A percentile compares a stretch with the other conserved stretches of the same genome.
Evolutionary conservation across 805 yeast genomes (phyloP).

Genomic region (Komagataella populi): DNA sequence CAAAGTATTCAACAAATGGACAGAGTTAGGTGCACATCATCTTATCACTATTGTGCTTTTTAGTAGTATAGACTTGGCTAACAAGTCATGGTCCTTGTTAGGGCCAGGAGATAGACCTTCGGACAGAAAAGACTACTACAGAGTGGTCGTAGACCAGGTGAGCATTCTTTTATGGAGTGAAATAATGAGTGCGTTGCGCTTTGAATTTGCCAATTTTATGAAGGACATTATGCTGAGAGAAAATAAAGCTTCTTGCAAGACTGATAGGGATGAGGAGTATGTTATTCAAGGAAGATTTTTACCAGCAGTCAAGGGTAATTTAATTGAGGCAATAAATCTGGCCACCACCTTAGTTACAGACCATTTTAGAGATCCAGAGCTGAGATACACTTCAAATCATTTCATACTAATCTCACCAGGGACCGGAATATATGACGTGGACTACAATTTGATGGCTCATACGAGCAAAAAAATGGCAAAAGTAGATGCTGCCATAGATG

Average conservation of each 20-base stretch:
- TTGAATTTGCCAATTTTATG: slow-evolving; percentile 75
- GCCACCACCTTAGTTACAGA: slow-evolving; percentile 69
- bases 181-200: slow-evolving; percentile 76
- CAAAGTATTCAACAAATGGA: slow-evolving; percentile 77
- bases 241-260: slow-evolving; percentile 11
- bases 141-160: slow-evolving; percentile 93
- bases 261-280: slow-evolving; percentile 16
- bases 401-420: slow-evolving; percentile 84
- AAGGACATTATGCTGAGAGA: slow-evolving; percentile 49
- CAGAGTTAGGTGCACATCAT: slow-evolving; percentile 78
- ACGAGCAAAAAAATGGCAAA: slow-evolving; percentile 66
- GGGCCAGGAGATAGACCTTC: slow-evolving; percentile 60
- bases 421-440: slow-evolving; percentile 87
- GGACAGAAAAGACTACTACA: slow-evolving; percentile 63
- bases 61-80: slow-evolving; percentile 58
- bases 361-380: slow-evolving; percentile 71
- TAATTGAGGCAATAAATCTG: slow-evolving; percentile 76
- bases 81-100: slow-evolving; percentile 34
- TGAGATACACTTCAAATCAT: slow-evolving; percentile 86
- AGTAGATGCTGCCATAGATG: slow-evolving; percentile 78
- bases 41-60: slow-evolving; percentile 80
- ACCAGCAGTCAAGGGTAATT: slow-evolving; percentile 83
- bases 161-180: slow-evolving; percentile 81
- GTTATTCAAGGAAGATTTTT: slow-evolving; percentile 48
- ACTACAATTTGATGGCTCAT: slow-evolving; percentile 56